Evolutionary conservation across 768 basidiomycete genomes (phyloP), one percentile per base, ranked within the genome.

Genomic region (Cystobasidium tubakii): DNA sequence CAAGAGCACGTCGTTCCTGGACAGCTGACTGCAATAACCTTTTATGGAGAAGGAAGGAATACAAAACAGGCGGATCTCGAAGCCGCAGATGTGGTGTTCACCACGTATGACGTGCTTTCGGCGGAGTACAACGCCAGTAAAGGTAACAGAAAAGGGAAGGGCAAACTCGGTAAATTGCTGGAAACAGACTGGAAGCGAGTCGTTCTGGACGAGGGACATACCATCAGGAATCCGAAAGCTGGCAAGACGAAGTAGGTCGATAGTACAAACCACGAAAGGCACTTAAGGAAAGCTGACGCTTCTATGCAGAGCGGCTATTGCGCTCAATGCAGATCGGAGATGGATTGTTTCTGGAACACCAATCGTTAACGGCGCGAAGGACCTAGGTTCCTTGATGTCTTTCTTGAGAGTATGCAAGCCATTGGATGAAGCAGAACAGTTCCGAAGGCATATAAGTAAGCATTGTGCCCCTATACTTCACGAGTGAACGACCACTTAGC

Each of bases 151-250:
- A 84, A 77, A 0, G 85, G 85, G 33, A 84, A 84, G 36, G 78
- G 79, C 10, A 84, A 83, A 0, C 13, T 50, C 31, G 42, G 44
- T n/a, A 69, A 43, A 25, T 82, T 96, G 27, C 90, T 90, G 74
- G 84, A 84, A 10, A 84, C 92, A 29, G 83, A 85, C 43, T 96
- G 93, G 93, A 92, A 92, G 88, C 84, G 93, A 73, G 80, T 94
- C 50, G 86, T 95, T 25, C 83, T 94, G 3, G 93, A 96, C 76
- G 93, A 96, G 82, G 93, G 91, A 0, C 93, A 96, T 79, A 87
- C 79, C 29, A 88, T 96, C 75, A 87, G 91, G 65, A 96, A 95
- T 79, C 86, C 90, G 70, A 77, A 17, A 90, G 90, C 77, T 75
- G 95, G 95, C 1, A 97, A 95, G 76, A 97, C 94, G 76, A 89